A percentile compares a stretch with the other conserved stretches of the same genome.
phyloP scores from a whole-genome alignment of 495 filamentous ascomycete species.

The Friedmanniomyces simplex region DNA sequence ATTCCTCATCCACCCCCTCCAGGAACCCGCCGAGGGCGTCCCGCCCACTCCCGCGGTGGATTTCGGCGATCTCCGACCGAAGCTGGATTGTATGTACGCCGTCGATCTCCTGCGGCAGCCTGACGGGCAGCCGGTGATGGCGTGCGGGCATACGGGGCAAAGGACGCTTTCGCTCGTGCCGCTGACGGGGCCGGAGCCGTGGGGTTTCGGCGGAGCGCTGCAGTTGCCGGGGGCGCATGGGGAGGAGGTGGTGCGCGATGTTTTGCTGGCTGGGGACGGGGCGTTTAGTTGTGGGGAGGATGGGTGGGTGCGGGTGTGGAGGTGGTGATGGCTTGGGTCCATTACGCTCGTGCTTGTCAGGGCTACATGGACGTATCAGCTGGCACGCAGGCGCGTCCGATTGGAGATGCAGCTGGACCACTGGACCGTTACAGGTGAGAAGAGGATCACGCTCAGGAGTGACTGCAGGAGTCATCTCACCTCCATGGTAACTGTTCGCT shows the following conservation, averaged over 20 bases:
- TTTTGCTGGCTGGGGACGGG: slow-evolving; percentile 56
- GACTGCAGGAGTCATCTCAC: too few species aligned
- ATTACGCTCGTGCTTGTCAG: too few species aligned
- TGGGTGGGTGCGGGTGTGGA: slow-evolving; percentile 27
- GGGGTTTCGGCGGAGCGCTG: slow-evolving; percentile 10
- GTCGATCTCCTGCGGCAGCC: slow-evolving; percentile 45
- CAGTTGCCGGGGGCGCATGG: slow-evolving; percentile 57
- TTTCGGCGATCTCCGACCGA: slow-evolving; percentile 65
- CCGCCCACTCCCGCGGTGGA: slow-evolving; percentile 44
- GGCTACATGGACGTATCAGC: too few species aligned
- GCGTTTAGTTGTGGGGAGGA: slow-evolving; percentile 32
- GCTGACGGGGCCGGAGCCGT: slow-evolving; percentile 2
- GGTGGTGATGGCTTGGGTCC: neutral
- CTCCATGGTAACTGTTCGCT: too few species aligned
- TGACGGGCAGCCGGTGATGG: slow-evolving; percentile 13
- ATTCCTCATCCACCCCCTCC: slow-evolving; percentile 65
- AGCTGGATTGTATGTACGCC: slow-evolving; percentile 71
- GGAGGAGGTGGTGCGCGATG: slow-evolving; percentile 70
- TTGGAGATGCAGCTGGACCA: too few species aligned
- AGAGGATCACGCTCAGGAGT: too few species aligned
- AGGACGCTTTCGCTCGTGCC: slow-evolving; percentile 13
- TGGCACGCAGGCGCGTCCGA: too few species aligned
- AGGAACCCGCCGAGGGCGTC: slow-evolving; percentile 43
- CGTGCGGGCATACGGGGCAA: slow-evolving; percentile 13
- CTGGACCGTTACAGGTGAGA: too few species aligned